Base-by-base conservation (phyloP, 1,284 basidiomycete species). In the Neolentinus lepideus region DNA sequence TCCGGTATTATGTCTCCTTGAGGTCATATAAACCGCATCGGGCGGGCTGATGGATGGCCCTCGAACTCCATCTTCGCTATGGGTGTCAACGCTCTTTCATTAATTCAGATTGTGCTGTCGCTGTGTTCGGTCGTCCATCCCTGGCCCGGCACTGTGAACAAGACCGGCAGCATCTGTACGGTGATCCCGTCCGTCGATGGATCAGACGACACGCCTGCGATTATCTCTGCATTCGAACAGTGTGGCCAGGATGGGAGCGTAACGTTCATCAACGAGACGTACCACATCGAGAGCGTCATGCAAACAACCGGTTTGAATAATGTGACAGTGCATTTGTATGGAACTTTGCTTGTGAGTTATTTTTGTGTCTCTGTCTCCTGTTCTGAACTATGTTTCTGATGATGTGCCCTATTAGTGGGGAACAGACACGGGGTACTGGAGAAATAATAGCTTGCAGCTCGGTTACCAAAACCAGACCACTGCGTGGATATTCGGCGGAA, bases 401-500 rank as follows among this genome's bases (percentile, higher is more conserved):
- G 56, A 26, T 43, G 29, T 8, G n/a, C 21, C 2, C 19, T 2
- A 27, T 8, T 45, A 69, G 69, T 70, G 67, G 67, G 64, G 67
- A 21, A 66, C 63, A 2, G 65, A 70, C 43, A 64, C 66, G 16
- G 63, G 63, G 8, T 70, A 68, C 53, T 71, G 68, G 69, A 56
- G 62, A 12, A 58, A 61, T 8, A 65, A 68, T 56, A 63, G 66
- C 25, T 52, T 69, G 2, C 62, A 60, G 11, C 47, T 66, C n/a
- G 69, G 64, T 6, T 70, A 67, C 55, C 61, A 61, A 26, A 70
- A 71, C 54, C 59, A 60, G 56, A 65, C 61, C n/a, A 65, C 67
- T 1, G 69, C 67, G 4, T 71, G 69, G 69, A 60, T 64, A 48
- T 60, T 71, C 25, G 67, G 68, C 24, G 69, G 69, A 1, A 56